Percentiles rank a stretch among this genome's conserved stretches.
phyloP scores from a whole-genome alignment of 1,284 basidiomycete species.

The Apiotrichum brassicae region DNA sequence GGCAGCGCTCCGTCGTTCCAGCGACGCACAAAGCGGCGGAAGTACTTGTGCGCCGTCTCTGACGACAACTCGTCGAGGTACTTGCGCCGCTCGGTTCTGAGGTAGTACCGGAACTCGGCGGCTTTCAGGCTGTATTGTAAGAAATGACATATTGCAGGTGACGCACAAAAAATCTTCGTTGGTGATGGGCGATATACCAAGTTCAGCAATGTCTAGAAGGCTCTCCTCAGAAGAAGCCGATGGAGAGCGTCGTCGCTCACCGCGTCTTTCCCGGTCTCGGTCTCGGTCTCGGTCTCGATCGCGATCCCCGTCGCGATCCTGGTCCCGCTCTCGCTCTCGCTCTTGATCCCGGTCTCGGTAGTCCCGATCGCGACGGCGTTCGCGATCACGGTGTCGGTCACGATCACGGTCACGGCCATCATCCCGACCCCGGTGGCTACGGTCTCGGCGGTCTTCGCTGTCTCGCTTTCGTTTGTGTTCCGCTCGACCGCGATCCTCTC shows the following conservation, averaged over 20 bases:
- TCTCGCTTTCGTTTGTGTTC: slow-evolving; percentile 4
- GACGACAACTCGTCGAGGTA: slow-evolving; percentile 42
- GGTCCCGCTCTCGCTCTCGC: not conserved
- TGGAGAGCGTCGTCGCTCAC: slow-evolving; percentile 7
- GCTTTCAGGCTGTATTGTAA: slow-evolving; percentile 21
- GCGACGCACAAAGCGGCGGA: slow-evolving; percentile 43
- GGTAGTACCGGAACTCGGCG: slow-evolving; percentile 36
- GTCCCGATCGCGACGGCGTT: not conserved
- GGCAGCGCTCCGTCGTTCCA: slow-evolving; percentile 45
- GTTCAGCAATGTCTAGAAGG: slow-evolving; percentile 29
- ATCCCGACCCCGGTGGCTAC: not conserved
- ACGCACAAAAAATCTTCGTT: slow-evolving; percentile 46
- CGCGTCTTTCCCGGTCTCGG: not conserved
- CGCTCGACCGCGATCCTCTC: not conserved
- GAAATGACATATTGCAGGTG: not conserved
- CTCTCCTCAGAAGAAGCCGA: slow-evolving; percentile 22
- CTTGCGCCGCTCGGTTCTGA: slow-evolving; percentile 34
- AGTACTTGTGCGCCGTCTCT: slow-evolving; percentile 42
- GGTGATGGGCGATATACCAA: slow-evolving; percentile 36
- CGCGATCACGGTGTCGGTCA: slow-evolving; percentile 6
- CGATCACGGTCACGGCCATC: not conserved
- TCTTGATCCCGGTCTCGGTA: not conserved
- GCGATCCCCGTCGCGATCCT: not conserved
- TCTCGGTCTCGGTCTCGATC: not conserved
- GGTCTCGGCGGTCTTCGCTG: not conserved